Evolutionary conservation across 495 filamentous ascomycete species (phyloP), one percentile per base, ranked within the genome.

Genomic region (Penicillium canariense): DNA sequence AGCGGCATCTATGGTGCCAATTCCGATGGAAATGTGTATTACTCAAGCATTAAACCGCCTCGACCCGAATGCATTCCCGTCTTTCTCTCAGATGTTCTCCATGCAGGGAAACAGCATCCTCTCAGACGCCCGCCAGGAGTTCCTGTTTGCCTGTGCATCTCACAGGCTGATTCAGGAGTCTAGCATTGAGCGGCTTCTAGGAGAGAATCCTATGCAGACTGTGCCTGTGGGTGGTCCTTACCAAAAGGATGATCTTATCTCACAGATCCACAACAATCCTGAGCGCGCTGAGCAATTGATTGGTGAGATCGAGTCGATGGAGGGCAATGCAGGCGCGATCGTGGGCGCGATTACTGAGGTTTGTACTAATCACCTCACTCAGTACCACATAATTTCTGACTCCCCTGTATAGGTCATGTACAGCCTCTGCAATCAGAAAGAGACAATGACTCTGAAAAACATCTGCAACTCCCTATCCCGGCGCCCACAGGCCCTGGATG

Each of bases 301-400:
- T 25, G 72, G 71, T 10, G 89, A 96, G 61, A 78, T 97, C 51
- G 91, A 96, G 56, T 86, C 85, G n/a, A 89, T 96, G 79, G 90
- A 96, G 64, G 94, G 94, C 0, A 97, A 98, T 70, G 89, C 90
- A 1, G 94, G 90, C 17, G 91, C 93, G 2, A 90, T 94, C 26
- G 89, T 88, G 22, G 83, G 83, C 38, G 89, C 91, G 7, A 77
- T 97, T 15, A 83, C 86, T 27, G 89, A 96, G 76, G 88, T 91
- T 71, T 46, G 67, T 54, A 48, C 32, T 28, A 36, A 44, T 2
- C 5, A 3, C 42, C 14, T 7, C 14, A 4, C 28, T 5, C 22
- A n/a, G n/a, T 23, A 5, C 1, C 12, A 3, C 28, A 20, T 22
- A 1, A 10, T 47, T 1, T 12, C 55, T 32, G 4, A 55, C 65